Evolutionary conservation across 148 eudicot genomes (phyloP).

Genomic region (Chenopodium album): DNA sequence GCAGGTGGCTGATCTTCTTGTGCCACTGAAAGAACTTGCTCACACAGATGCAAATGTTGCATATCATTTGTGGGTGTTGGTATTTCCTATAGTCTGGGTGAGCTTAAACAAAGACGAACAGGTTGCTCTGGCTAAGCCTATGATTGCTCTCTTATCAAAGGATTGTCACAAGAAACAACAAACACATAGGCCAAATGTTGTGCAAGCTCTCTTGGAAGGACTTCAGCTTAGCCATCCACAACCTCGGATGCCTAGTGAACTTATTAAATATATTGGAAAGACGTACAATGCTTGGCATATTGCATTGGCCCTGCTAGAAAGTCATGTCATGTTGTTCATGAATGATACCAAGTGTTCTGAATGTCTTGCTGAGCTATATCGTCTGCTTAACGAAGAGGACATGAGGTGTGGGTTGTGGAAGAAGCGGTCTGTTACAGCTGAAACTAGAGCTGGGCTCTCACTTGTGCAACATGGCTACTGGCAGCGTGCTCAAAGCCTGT

Average conservation of each 20-base stretch:
- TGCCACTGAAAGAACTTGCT: slow-evolving; percentile 94
- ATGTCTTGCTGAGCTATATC: slow-evolving; percentile 96
- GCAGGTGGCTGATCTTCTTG: slow-evolving; percentile 91
- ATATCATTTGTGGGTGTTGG: slow-evolving; percentile 97
- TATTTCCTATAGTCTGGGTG: slow-evolving; percentile 98
- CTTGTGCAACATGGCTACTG: slow-evolving; percentile 98
- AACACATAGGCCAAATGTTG: slow-evolving; percentile 90
- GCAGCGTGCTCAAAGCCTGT: slow-evolving; percentile 96
- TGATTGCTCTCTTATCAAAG: slow-evolving; percentile 86
- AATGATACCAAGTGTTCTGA: slow-evolving; percentile 91
- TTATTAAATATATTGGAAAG: slow-evolving; percentile 94
- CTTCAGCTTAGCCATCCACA: slow-evolving; percentile 99
- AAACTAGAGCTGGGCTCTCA: slow-evolving; percentile 94
- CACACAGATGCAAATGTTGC: slow-evolving; percentile 99
- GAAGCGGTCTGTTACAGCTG: slow-evolving; percentile 84
- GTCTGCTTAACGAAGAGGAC: slow-evolving; percentile 96
- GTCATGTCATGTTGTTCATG: slow-evolving; percentile 93
- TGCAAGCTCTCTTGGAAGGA: slow-evolving; percentile 97
- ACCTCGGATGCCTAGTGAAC: slow-evolving; percentile 99
- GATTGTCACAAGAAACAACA: slow-evolving; percentile 96
- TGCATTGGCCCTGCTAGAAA: slow-evolving; percentile 88
- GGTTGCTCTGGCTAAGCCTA: slow-evolving; percentile 89
- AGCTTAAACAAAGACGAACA: slow-evolving; percentile 97
- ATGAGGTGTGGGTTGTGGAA: slow-evolving; percentile 99
- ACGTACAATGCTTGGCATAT: slow-evolving; percentile 99